These are phyloP conservation scores for Haematococcus lacustris DNA, from an alignment of 139 green algal species.

Conservation along the genomic window DNA sequence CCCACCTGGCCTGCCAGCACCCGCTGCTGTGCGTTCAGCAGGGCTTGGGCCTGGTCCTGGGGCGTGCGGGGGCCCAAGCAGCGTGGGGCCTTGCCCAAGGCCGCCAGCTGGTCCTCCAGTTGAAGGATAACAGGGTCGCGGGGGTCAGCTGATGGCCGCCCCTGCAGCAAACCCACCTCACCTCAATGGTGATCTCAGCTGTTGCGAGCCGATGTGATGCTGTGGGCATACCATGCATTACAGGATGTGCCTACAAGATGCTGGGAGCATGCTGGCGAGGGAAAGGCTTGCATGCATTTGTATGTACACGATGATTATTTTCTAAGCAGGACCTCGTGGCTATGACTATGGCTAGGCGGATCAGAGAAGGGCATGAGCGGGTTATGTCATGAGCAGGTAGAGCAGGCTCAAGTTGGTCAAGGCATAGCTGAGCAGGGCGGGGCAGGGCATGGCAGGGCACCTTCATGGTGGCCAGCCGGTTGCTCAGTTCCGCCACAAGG, in stretches of 20 bases:
- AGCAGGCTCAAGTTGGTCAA: too few relatives aligned
- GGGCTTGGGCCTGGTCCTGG: conserved; percentile 18
- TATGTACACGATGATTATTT: neutral
- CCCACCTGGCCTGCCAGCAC: conserved; percentile 24
- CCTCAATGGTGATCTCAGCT: neutral
- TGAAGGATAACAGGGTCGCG: conserved; percentile 18
- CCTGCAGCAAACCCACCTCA: conserved; percentile 3
- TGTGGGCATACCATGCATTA: neutral
- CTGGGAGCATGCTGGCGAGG: neutral
- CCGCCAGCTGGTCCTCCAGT: conserved; percentile 22
- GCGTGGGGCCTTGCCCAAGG: conserved; percentile 27
- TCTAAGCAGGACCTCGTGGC: too few relatives aligned
- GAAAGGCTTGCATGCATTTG: neutral
- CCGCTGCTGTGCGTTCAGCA: conserved; percentile 14
- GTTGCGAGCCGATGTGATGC: neutral
- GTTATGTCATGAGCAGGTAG: too few relatives aligned
- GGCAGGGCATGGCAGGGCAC: too few relatives aligned
- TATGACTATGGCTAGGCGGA: too few relatives aligned
- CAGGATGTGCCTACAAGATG: neutral
- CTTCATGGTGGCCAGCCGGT: conserved; percentile 26
- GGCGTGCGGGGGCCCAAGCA: conserved; percentile 14
- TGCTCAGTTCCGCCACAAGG: neutral
- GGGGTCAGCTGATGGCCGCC: conserved; percentile 29
- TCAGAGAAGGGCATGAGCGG: too few relatives aligned
- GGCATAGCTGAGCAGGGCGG: too few relatives aligned